phyloP scores from a whole-genome alignment of 179 eudicot genomes.

The Sideroxylon spinosum region DNA sequence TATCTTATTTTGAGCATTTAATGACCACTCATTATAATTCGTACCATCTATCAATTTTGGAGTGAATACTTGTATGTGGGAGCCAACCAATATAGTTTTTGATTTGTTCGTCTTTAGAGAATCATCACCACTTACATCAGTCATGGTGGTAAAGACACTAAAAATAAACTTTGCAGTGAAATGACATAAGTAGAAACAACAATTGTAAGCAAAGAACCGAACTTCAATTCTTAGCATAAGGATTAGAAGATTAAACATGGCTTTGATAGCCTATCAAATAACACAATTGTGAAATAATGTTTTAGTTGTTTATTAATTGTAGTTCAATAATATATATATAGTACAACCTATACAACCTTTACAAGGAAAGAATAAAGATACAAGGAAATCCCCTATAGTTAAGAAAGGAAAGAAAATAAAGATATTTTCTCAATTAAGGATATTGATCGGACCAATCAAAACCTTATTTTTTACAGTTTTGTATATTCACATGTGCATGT shows the following conservation, averaged over 20 bases:
- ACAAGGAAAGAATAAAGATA: no score
- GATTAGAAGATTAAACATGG: neutral
- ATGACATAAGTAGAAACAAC: neutral
- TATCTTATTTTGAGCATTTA: neutral
- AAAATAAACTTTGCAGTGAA: neutral
- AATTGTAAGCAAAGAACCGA: neutral
- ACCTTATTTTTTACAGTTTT: no score
- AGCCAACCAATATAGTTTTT: neutral
- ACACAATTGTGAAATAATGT: no score
- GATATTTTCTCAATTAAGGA: no score
- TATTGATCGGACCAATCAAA: no score
- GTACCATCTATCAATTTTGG: neutral
- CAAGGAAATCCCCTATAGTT: no score
- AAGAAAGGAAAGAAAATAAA: no score
- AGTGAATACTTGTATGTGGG: neutral
- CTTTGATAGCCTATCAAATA: no score
- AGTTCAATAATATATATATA: no score
- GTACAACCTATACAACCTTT: no score
- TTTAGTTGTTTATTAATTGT: no score
- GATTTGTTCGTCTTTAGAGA: neutral
- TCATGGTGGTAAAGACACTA: neutral
- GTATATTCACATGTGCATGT: no score
- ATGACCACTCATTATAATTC: neutral
- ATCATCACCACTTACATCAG: neutral
- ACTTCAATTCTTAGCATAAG: constrained; percentile 2